Conservation (phyloP, 164 flowering plant species). For the Saururus chinensis region DNA sequence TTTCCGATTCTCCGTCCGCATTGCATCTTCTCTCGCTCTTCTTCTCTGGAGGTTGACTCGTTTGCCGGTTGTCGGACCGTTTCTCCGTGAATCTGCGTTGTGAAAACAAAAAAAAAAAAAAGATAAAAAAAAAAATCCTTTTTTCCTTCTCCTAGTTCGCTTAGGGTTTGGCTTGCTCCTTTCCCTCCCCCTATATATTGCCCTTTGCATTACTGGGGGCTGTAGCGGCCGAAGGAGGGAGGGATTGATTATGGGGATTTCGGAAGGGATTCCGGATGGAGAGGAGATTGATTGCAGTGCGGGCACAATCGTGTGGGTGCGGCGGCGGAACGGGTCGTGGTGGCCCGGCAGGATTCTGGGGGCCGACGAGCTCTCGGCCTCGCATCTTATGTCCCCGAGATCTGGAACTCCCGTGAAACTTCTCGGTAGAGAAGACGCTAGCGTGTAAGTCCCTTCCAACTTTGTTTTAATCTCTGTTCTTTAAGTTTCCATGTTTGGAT, state of each 20-base stretch:
- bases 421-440: slow-evolving; percentile 95
- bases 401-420: slow-evolving; percentile 98
- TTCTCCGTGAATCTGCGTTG: too few species aligned
- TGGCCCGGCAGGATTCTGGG: slow-evolving; percentile 98
- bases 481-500: not conserved
- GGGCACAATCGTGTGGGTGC: slow-evolving; percentile 91
- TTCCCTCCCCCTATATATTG: too few species aligned
- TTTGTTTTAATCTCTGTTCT: not conserved
- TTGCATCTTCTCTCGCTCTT: not conserved
- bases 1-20: not conserved
- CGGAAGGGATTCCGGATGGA: slow-evolving; percentile 18
- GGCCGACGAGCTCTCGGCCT: slow-evolving; percentile 58
- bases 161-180: slow-evolving; percentile 1
- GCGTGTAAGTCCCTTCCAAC: slow-evolving; percentile 54
- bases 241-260: slow-evolving; percentile 27
- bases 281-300: slow-evolving; percentile 34
- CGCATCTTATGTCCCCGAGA: slow-evolving; percentile 74
- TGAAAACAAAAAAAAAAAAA: too few species aligned
- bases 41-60: slow-evolving; percentile 6
- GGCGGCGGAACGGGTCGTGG: slow-evolving; percentile 97
- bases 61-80: not conserved
- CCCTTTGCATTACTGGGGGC: not conserved
- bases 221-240: not conserved
- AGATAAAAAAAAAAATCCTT: not conserved
- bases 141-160: not conserved